A percentile compares a stretch with the other conserved stretches of the same genome.
Conservation (phyloP, 306 rosid genomes). For the Mucuna pruriens region DNA sequence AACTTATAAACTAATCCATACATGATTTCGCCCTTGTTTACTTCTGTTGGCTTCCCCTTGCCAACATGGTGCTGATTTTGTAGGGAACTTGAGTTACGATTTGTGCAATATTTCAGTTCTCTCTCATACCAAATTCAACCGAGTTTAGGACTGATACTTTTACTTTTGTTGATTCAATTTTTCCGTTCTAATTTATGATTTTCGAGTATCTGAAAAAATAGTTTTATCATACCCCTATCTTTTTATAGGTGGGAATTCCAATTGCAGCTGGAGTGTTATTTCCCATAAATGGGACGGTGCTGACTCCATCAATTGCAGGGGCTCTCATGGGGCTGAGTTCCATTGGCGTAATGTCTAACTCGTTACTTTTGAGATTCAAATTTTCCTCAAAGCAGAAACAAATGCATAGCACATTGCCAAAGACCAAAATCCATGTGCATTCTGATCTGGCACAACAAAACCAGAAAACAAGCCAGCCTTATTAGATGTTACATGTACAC, state of each 20-base stretch:
- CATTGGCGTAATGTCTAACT: slow-evolving; percentile 88
- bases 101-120: not conserved
- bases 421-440: slow-evolving; percentile 28
- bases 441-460: slow-evolving; percentile 44
- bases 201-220: not conserved
- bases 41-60: not conserved
- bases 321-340: slow-evolving; percentile 96
- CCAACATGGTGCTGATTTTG: not conserved
- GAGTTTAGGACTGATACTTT: not conserved
- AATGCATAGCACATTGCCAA: slow-evolving; percentile 40
- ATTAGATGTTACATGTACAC: slow-evolving; percentile 41
- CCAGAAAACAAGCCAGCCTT: slow-evolving; percentile 37
- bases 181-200: not conserved
- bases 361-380: slow-evolving; percentile 73
- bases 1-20: not conserved
- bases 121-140: slow-evolving; percentile 17
- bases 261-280: slow-evolving; percentile 91
- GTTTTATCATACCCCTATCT: slow-evolving; percentile 14
- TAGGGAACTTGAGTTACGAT: not conserved
- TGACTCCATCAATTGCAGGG: slow-evolving; percentile 98
- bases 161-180: not conserved
- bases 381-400: slow-evolving; percentile 68
- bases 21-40: not conserved
- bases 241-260: slow-evolving; percentile 90
- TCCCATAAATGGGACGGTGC: slow-evolving; percentile 80